Percentiles rank a stretch among this genome's conserved stretches.
Conservation (phyloP, 805 yeast species). For the Kluyveromyces wickerhamii region DNA sequence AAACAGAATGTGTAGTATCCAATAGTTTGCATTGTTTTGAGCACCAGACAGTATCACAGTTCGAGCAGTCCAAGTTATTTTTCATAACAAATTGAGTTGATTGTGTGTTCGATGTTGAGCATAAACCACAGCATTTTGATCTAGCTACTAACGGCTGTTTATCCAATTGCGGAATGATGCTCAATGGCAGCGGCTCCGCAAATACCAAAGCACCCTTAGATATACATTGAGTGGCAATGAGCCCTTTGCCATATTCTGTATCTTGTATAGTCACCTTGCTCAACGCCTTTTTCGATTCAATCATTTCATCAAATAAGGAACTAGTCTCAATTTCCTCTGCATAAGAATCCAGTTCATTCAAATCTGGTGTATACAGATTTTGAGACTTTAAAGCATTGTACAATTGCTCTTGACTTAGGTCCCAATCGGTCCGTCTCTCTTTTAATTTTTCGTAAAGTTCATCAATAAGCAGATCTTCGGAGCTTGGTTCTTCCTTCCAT, state of each 20-base stretch:
- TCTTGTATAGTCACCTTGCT: conserved; percentile 1
- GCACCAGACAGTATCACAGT: conserved; percentile 68
- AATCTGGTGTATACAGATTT: conserved; percentile 42
- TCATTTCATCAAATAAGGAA: background rate
- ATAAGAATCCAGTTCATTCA: conserved; percentile 10
- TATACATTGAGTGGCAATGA: conserved; percentile 44
- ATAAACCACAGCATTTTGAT: conserved; percentile 65
- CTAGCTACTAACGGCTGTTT: conserved; percentile 47
- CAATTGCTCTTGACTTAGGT: conserved; percentile 50
- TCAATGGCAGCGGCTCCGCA: conserved; percentile 51
- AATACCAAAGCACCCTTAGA: conserved; percentile 47
- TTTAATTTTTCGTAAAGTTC: conserved; percentile 48
- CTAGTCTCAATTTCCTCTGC: conserved; percentile 2
- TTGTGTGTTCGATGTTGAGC: conserved; percentile 47
- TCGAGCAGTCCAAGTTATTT: conserved; percentile 55
- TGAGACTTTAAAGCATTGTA: conserved; percentile 45
- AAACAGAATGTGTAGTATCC: conserved; percentile 44
- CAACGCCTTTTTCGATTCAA: background rate
- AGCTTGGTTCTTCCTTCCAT: conserved; percentile 61
- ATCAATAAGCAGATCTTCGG: conserved; percentile 48
- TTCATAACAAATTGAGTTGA: conserved; percentile 25
- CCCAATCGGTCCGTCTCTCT: conserved; percentile 51
- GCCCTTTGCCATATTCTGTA: conserved; percentile 15
- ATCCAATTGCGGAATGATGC: conserved; percentile 60
- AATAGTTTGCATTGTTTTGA: conserved; percentile 47